Base-by-base conservation (phyloP, 805 yeast genomes). In the Yamadazyma endophytica region DNA sequence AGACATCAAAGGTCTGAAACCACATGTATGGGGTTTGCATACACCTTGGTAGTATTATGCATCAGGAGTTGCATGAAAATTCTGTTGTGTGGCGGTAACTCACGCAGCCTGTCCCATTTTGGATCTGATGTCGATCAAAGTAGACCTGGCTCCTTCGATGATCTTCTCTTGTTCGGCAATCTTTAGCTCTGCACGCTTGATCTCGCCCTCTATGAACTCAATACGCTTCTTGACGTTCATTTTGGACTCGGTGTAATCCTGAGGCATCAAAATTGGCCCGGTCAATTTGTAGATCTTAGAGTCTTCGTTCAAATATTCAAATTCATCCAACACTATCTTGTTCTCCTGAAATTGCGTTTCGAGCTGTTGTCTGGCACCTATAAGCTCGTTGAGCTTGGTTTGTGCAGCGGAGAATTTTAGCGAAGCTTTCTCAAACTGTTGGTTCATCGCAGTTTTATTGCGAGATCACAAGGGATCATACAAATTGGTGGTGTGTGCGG, bases 281-380 rank as follows among this genome's bases (percentile, higher is more conserved):
- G 90, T 83, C 42, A 89, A 70, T 58, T 92, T 92, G 63, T 76
- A 92, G 16, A 92, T 78, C 46, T 83, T 84, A 11, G 94, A 70
- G 22, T 76, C 82, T 21, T 77, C 83, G 34, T 74, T 73, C 35
- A 84, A 62, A 31, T 44, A 37, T 17, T 72, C 75, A 47, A 92
- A 84, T 58, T 92, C 98, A 35, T 75, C 79, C 43, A 79, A 70
- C 11, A 92, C 98, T 29, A 92, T 89, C 47, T 79, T 79, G 56
- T 89, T 89, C 56, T 92, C 99, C 58, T 92, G 98, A 46, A 68
- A 75, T 60, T 92, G 99, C 1, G 97, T 85, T 52, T 92, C 99
- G 27, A 92, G 71, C 50, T 80, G 76, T 44, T 90, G 95, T 49
- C 97, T 78, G 9, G 87, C 77, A 4, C 75, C 64, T 21, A 88